A percentile compares a stretch with the other conserved stretches of the same genome.
Conservation (phyloP, 2,329 filamentous ascomycete species). For the Scortechinia acanthostroma region DNA sequence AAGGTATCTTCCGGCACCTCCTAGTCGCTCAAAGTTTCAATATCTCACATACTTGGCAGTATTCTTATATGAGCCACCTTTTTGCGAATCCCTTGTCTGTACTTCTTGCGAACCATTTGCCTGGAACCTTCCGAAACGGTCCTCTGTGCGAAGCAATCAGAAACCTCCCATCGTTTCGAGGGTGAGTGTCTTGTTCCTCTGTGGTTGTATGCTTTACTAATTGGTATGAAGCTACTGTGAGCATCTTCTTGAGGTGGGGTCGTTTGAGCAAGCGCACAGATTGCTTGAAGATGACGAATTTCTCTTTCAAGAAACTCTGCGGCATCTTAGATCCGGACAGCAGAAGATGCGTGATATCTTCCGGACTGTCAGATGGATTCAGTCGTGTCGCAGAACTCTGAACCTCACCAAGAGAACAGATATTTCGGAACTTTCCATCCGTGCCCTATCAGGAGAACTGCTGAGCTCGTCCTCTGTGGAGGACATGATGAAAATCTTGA, state of each 20-base stretch:
- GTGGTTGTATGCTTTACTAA: too few relatives aligned
- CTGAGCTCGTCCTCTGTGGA: conserved; percentile 36
- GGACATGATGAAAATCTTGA: conserved; percentile 40
- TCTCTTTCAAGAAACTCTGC: conserved; percentile 29
- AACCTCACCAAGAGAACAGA: conserved; percentile 17
- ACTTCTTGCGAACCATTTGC: conserved; percentile 25
- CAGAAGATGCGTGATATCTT: conserved; percentile 21
- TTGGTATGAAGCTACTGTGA: conserved; percentile 14
- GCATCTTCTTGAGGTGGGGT: conserved; percentile 24
- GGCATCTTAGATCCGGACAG: conserved; percentile 27
- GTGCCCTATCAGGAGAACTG: conserved; percentile 40
- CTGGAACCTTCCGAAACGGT: conserved; percentile 16
- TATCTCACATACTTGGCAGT: conserved; percentile 34
- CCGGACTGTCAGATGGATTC: conserved; percentile 10
- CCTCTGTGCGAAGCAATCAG: conserved; percentile 43
- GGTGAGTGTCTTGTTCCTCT: too few relatives aligned
- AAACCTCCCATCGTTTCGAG: conserved; percentile 45
- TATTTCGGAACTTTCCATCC: conserved; percentile 23
- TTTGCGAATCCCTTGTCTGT: conserved; percentile 50
- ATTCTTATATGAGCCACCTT: conserved; percentile 57
- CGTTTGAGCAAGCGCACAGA: conserved; percentile 22
- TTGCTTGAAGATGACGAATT: conserved; percentile 38
- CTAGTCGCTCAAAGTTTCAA: too few relatives aligned
- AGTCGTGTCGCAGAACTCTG: conserved; percentile 17
- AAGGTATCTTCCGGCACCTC: conserved; percentile 24